Conservation (phyloP, 345 rosid genomes). For the Xanthoceras sorbifolium region DNA sequence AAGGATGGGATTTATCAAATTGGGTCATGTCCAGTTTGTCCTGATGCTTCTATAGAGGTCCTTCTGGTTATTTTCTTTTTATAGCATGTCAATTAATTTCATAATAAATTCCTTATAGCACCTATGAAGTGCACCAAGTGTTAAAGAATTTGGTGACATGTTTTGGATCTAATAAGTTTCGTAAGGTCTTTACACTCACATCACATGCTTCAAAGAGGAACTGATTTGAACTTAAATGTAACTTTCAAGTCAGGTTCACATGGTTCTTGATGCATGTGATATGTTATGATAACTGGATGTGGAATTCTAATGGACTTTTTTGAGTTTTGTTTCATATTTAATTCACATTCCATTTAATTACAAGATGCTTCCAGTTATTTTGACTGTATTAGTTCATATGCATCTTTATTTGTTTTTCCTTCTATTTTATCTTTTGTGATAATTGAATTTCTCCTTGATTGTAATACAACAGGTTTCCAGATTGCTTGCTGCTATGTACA, state of each 20-base stretch:
- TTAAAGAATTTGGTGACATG: not conserved
- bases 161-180: conserved; percentile 6
- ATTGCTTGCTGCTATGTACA: conserved; percentile 62
- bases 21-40: too few relatives aligned
- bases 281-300: not conserved
- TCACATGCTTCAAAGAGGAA: not conserved
- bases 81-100: too few relatives aligned
- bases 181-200: not conserved
- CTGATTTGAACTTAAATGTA: not conserved
- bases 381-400: not conserved
- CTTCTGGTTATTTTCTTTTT: too few relatives aligned
- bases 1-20: too few relatives aligned
- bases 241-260: not conserved
- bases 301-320: not conserved
- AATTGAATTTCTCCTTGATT: conserved; percentile 15
- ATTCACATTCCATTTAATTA: not conserved
- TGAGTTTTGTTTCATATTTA: not conserved
- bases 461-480: conserved; percentile 63
- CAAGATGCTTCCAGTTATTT: not conserved
- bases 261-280: not conserved
- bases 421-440: conserved; percentile 7
- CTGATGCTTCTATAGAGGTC: too few relatives aligned
- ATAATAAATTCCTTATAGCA: too few relatives aligned
- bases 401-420: not conserved
- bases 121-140: not conserved